Base-by-base conservation (phyloP, 768 basidiomycete genomes). In the Serpula lacrymans region DNA sequence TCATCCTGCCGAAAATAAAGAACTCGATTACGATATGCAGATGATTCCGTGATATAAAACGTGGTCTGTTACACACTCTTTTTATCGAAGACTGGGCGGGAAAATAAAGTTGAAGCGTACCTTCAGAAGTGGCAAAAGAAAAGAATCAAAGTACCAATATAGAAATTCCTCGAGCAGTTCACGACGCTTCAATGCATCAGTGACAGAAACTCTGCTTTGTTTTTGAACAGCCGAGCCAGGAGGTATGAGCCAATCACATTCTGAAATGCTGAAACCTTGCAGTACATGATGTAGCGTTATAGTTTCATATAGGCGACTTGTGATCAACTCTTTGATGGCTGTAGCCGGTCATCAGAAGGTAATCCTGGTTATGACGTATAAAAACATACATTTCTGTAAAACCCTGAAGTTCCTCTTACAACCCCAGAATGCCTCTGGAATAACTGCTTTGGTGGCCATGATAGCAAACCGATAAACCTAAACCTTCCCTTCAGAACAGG, bases 1-100 rank as follows among this genome's bases (percentile, higher is more conserved):
- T 95, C 93, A 37, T 95, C 91, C 40, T 97, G 92, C 9, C 90
- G 79, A 59, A 96, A 98, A 57, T 94, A 99, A 1, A 97, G 66
- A 1, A 94, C 74, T 31, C 79, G 78, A 45, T 93, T 87, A 28
- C 84, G 74, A 52, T 83, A 90, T 6, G 84, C 86, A 14, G 86
- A 82, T 0, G 94, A 90, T 48, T 98, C 89, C 0, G 96, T 98
- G 31, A 92, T 73, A 60, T 97, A 97, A 64, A 96, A 99, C 0
- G 84, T 83, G 3, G 90, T 90, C 94, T 97, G 40, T 2, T 48
- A 34, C 18, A 32, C n/a, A n/a, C n/a, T n/a, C n/a, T n/a, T n/a
- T n/a, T n/a, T n/a, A n/a, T n/a, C n/a, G n/a, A n/a, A n/a, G n/a
- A 8, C 11, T 13, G 26, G 26, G 20, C 34, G 40, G 5, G 33